Percentiles rank a stretch among this genome's conserved stretches.
phyloP scores from a whole-genome alignment of 2,329 filamentous ascomycete genomes.

The Talaromyces piceae region DNA sequence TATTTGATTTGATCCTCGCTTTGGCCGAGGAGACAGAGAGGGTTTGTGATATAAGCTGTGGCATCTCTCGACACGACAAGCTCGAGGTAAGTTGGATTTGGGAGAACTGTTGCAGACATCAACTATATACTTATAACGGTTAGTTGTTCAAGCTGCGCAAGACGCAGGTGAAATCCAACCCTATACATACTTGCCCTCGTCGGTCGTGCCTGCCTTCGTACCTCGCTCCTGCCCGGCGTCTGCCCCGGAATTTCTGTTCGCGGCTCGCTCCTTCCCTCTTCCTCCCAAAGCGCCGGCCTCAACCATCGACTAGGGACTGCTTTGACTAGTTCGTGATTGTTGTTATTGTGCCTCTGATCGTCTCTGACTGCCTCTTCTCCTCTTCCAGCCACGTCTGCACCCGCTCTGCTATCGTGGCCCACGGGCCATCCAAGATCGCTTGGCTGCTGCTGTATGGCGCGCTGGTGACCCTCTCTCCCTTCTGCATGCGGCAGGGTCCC shows the following conservation, averaged over 20 bases:
- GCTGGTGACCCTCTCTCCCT: slow-evolving; percentile 5
- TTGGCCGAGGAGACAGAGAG: background rate
- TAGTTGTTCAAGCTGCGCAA: too few relatives aligned
- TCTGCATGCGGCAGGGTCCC: slow-evolving; percentile 9
- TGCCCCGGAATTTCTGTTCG: slow-evolving; percentile 7
- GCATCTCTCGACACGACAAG: too few relatives aligned
- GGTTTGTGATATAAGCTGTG: too few relatives aligned
- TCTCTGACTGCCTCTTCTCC: background rate
- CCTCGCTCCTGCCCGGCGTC: background rate
- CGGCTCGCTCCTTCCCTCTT: slow-evolving; percentile 1
- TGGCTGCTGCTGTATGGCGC: slow-evolving; percentile 10
- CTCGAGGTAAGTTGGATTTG: too few relatives aligned
- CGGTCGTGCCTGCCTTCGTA: background rate
- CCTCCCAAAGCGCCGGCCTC: slow-evolving; percentile 1
- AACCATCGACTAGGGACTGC: background rate
- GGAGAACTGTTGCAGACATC: too few relatives aligned
- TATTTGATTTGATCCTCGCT: background rate
- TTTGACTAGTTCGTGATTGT: too few relatives aligned
- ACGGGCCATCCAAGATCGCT: slow-evolving; percentile 6
- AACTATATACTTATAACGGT: too few relatives aligned
- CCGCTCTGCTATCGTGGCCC: slow-evolving; percentile 1
- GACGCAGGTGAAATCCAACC: slow-evolving; percentile 5
- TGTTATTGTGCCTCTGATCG: too few relatives aligned
- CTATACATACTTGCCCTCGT: too few relatives aligned
- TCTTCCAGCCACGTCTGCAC: background rate